Percentiles rank a stretch among this genome's conserved stretches.
Conservation (phyloP, 2,329 filamentous ascomycete genomes). For the Aspergillus tanneri region DNA sequence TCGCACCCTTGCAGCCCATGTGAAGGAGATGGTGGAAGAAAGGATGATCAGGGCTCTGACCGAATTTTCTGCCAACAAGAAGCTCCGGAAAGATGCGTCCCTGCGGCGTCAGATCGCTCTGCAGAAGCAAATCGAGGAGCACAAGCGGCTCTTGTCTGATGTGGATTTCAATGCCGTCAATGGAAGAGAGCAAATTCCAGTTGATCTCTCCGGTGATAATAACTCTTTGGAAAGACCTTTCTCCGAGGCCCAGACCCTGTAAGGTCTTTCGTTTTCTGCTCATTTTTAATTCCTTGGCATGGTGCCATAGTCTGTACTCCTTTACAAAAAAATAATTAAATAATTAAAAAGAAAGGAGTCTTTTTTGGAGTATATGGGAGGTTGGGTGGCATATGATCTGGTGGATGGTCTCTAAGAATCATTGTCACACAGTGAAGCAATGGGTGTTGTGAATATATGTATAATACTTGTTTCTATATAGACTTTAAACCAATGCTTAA, state of each 20-base stretch:
- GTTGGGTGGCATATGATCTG: too few species aligned
- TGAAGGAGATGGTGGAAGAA: slow-evolving; percentile 73
- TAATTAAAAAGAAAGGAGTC: too few species aligned
- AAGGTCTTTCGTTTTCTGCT: too few species aligned
- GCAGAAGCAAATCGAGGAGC: slow-evolving; percentile 35
- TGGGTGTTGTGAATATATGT: too few species aligned
- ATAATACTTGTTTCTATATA: too few species aligned
- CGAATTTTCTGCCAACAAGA: slow-evolving; percentile 53
- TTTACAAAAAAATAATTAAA: too few species aligned
- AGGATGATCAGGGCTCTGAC: slow-evolving; percentile 66
- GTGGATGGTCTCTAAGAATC: too few species aligned
- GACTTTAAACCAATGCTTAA: too few species aligned
- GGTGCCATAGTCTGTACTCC: too few species aligned
- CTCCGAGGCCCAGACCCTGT: neutral
- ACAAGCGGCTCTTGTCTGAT: slow-evolving; percentile 27
- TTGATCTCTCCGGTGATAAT: slow-evolving; percentile 22
- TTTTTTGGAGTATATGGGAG: too few species aligned
- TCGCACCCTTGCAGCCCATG: slow-evolving; percentile 72
- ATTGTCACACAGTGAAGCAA: too few species aligned
- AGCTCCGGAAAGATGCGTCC: slow-evolving; percentile 41
- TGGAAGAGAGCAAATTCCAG: slow-evolving; percentile 8
- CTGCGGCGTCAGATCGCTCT: slow-evolving; percentile 38
- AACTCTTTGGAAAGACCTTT: slow-evolving; percentile 5
- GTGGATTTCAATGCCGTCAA: slow-evolving; percentile 18
- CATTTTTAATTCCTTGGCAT: too few species aligned